phyloP scores from a whole-genome alignment of 306 rosid species.

The Phaseolus lunatus region DNA sequence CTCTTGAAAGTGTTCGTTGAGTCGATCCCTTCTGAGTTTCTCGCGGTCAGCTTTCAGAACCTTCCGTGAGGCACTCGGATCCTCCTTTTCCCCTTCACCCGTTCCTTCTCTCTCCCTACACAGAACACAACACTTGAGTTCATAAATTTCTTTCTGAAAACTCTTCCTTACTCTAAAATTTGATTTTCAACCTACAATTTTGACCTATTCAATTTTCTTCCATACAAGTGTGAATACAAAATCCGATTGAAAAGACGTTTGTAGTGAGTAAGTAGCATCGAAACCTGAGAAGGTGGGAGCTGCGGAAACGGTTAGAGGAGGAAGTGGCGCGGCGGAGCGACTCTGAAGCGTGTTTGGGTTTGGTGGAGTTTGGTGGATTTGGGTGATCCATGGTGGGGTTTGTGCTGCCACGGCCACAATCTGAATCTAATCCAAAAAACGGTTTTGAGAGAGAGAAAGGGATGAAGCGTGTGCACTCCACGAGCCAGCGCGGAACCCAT shows the following conservation, averaged over 20 bases:
- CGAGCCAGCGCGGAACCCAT: conserved; percentile 24
- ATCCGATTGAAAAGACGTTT: too few species aligned
- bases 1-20: conserved; percentile 81
- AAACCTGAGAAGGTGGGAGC: neutral
- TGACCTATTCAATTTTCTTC: too few species aligned
- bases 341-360: conserved; percentile 11
- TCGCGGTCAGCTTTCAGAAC: conserved; percentile 94
- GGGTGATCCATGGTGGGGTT: conserved; percentile 15
- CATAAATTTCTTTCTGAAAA: too few species aligned
- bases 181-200: too few species aligned
- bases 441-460: neutral
- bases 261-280: too few species aligned
- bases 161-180: too few species aligned
- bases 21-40: conserved; percentile 84
- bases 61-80: conserved; percentile 69
- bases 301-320: conserved; percentile 43
- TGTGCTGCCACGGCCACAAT: neutral
- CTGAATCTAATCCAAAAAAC: neutral
- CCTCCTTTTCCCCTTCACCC: conserved; percentile 39
- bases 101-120: conserved; percentile 49
- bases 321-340: conserved; percentile 49
- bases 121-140: neutral
- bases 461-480: conserved; percentile 38
- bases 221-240: too few species aligned
- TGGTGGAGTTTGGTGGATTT: neutral